Base-by-base conservation (phyloP, 495 filamentous ascomycete species). In the Penicillium canariense region DNA sequence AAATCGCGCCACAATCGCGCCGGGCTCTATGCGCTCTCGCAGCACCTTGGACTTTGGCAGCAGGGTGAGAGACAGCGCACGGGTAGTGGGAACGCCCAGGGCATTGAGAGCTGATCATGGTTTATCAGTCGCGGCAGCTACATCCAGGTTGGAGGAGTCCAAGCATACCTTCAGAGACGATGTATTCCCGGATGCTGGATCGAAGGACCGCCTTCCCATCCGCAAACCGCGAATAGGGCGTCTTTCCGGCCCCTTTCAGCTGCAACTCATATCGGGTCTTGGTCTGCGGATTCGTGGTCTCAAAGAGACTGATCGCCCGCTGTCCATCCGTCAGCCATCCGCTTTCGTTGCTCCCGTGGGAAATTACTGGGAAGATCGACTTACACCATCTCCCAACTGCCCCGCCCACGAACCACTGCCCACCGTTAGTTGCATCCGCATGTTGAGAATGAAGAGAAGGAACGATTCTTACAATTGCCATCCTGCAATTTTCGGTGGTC, bases 171-270 rank as follows among this genome's bases (percentile, higher is more conserved):
- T 98, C 94, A 43, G 87, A 91, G 22, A 96, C 91, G 31, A 98
- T 66, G 58, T 91, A 98, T 78, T 98, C 94, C 31, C 94, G 83
- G 53, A 98, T 95, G 63, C 88, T 93, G 25, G 87, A 91, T 42
- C 94, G 76, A 18, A 98, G 77, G 10, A 97, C 94, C 2, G 94
- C 94, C 65, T 94, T 93, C 25, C 94, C 94, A 71, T 98, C 94
- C n/a, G 94, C 94, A 60, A 97, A 98, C 11, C 94, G 87, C 18
- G 89, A 94, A 68, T 97, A 98, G 0, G 94, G 94, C 3, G 94
- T 98, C 58, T 84, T 76, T 3, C 94, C 94, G 23, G 94, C 93
- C 20, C 94, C 94, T 71, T 96, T 98, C 43, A 98, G 78, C 65
- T 97, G 94, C 8, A 97, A 66, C 69, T 98, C 94, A 67, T 94